Percentiles rank a stretch among this genome's conserved stretches.
Evolutionary conservation across 352 stramenopile species (phyloP).

Genomic region (Phytopythium vexans): DNA sequence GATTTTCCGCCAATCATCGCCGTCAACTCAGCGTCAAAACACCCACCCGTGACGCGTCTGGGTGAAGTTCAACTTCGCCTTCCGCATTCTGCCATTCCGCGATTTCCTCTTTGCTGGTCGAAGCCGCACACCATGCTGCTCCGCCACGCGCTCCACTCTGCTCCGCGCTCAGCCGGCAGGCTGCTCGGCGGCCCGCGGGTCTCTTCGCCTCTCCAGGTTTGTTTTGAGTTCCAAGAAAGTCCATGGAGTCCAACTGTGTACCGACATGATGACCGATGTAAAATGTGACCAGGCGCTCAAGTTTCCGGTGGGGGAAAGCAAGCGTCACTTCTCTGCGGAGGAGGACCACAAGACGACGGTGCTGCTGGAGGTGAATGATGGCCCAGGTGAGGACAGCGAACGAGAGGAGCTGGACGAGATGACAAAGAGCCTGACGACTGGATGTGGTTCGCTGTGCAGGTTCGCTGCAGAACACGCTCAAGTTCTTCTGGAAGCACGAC

Average conservation of each 20-base stretch:
- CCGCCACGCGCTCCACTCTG: neutral
- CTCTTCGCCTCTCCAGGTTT: constrained; percentile 1
- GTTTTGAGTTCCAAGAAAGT: no score
- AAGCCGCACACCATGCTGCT: constrained; percentile 3
- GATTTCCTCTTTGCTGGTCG: neutral
- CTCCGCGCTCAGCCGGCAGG: neutral
- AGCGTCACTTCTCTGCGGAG: constrained; percentile 12
- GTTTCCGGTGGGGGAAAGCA: neutral
- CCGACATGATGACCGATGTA: no score
- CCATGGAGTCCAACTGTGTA: no score
- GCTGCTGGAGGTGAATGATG: constrained; percentile 71
- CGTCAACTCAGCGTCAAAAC: neutral
- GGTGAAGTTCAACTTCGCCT: no score
- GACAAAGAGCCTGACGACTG: neutral
- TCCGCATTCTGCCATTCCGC: no score
- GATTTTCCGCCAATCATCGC: neutral
- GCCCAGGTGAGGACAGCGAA: constrained; percentile 21
- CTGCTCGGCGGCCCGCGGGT: neutral
- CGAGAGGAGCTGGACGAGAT: neutral
- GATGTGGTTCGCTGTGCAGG: constrained; percentile 33
- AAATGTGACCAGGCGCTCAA: no score
- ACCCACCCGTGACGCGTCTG: no score
- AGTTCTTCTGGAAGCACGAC: constrained; percentile 97
- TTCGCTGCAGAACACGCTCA: constrained; percentile 93
- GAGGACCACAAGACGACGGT: constrained; percentile 77